phyloP scores from a whole-genome alignment of 106 monocot genomes.

The Gastrodia elata region DNA sequence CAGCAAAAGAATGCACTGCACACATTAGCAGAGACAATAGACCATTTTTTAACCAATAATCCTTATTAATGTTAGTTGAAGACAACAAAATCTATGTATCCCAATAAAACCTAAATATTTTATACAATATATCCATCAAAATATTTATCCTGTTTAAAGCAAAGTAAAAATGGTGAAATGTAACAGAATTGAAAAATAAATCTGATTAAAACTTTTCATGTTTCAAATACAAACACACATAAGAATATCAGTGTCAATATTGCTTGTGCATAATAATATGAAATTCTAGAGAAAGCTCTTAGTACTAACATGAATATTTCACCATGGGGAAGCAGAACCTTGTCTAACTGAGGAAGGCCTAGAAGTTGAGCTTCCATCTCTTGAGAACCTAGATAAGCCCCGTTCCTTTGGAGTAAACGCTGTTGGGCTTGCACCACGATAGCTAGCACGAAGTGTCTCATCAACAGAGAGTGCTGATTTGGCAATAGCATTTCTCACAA shows the following conservation, averaged over 20 bases:
- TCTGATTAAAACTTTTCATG: background rate
- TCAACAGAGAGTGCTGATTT: conserved; percentile 71
- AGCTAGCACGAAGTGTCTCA: conserved; percentile 90
- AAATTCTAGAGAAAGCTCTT: background rate
- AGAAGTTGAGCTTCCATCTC: conserved; percentile 55
- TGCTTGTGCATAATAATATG: background rate
- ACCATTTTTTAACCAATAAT: background rate
- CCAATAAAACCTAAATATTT: background rate
- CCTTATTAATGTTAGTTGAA: background rate
- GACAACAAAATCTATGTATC: background rate
- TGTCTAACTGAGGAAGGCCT: conserved; percentile 67
- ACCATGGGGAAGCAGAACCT: conserved; percentile 53
- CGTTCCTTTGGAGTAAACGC: conserved; percentile 45
- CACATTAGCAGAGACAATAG: background rate
- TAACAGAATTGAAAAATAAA: background rate
- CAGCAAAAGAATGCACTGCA: background rate
- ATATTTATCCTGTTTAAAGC: background rate
- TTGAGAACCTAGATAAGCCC: conserved; percentile 59
- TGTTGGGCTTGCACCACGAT: conserved; percentile 60
- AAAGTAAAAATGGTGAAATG: background rate
- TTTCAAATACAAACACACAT: background rate
- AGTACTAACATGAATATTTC: conserved; percentile 13
- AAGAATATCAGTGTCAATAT: background rate
- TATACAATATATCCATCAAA: background rate
- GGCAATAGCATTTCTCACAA: conserved; percentile 86